phyloP scores from a whole-genome alignment of 2,329 filamentous ascomycete species.

The Trichoderma atroviride region DNA sequence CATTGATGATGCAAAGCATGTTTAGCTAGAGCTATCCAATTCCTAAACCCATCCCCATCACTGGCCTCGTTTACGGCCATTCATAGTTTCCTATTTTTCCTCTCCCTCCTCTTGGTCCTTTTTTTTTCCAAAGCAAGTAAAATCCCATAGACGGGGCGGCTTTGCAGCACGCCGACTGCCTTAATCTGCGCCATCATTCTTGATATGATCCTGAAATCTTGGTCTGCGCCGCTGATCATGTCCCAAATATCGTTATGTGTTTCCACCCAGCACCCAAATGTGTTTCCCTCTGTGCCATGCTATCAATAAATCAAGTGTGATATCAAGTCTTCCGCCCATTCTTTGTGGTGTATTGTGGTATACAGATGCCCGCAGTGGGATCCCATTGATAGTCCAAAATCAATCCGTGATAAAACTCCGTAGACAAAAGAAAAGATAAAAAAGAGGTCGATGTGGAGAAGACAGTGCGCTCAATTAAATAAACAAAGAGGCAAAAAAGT shows the following conservation, averaged over 20 bases:
- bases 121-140: constrained; percentile 23
- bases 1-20: constrained; percentile 13
- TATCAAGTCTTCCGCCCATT: constrained; percentile 35
- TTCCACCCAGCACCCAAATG: constrained; percentile 33
- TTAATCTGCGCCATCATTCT: constrained; percentile 26
- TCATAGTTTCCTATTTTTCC: neutral
- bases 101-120: neutral
- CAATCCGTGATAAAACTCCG: constrained; percentile 31
- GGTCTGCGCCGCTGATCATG: constrained; percentile 33
- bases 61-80: neutral
- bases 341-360: constrained; percentile 36
- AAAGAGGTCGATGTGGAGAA: constrained; percentile 29
- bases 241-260: constrained; percentile 39
- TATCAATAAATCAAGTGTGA: constrained; percentile 37
- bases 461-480: constrained; percentile 31
- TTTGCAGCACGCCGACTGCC: constrained; percentile 21
- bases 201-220: constrained; percentile 26
- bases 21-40: constrained; percentile 22
- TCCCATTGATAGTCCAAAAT: constrained; percentile 30
- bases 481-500: constrained; percentile 34
- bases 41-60: neutral
- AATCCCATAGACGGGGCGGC: constrained; percentile 19
- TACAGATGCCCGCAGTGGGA: constrained; percentile 34
- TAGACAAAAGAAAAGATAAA: constrained; percentile 24
- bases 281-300: constrained; percentile 41